Percentiles rank a stretch among this genome's conserved stretches.
Conservation (phyloP, 768 basidiomycete genomes). For the Naematelia encephala region DNA sequence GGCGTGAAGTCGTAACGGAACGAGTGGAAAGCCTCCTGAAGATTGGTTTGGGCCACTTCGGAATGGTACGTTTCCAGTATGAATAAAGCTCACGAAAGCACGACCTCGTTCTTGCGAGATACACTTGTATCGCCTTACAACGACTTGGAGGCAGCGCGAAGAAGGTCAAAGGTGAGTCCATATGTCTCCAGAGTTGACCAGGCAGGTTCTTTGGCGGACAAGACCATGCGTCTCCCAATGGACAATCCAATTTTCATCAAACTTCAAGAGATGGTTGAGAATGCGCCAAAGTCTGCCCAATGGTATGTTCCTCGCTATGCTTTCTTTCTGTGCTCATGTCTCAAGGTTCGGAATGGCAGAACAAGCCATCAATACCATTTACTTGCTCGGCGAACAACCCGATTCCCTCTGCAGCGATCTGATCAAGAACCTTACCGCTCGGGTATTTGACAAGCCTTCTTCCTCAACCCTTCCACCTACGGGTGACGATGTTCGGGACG, state of each 20-base stretch:
- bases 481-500: constrained; percentile 5
- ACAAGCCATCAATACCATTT: constrained; percentile 94
- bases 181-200: background rate
- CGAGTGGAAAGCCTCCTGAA: constrained; percentile 78
- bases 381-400: constrained; percentile 88
- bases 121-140: constrained; percentile 89
- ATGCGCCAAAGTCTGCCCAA: constrained; percentile 76
- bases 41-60: constrained; percentile 77
- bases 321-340: background rate
- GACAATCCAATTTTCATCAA: constrained; percentile 78
- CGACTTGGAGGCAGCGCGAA: constrained; percentile 90
- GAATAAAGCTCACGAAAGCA: constrained; percentile 54
- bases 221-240: constrained; percentile 80
- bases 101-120: constrained; percentile 84
- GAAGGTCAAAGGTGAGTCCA: constrained; percentile 79
- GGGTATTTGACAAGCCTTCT: constrained; percentile 59
- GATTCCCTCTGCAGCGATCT: constrained; percentile 75
- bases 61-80: constrained; percentile 61
- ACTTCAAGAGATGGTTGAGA: constrained; percentile 73
- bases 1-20: constrained; percentile 70
- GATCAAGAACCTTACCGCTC: constrained; percentile 72
- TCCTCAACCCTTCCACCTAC: constrained; percentile 7
- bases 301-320: constrained; percentile 57
- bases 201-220: constrained; percentile 79
- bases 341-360: constrained; percentile 82